Evolutionary conservation across 2,329 filamentous ascomycete genomes (phyloP).

Genomic region (Tolypocladium cylindrosporum): DNA sequence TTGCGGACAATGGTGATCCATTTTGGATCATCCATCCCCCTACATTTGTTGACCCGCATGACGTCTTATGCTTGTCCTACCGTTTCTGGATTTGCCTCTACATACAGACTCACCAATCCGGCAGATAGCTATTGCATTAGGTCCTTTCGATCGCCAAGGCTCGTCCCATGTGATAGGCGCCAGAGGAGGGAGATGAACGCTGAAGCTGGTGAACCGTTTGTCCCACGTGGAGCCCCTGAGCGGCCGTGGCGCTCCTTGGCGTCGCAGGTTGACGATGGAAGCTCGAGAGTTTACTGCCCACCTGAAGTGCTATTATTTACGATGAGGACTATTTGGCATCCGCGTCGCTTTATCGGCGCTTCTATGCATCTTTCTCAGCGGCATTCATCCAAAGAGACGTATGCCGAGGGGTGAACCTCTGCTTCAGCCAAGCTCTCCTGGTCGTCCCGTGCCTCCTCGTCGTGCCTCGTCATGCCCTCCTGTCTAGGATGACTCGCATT

Average conservation of each 20-base stretch:
- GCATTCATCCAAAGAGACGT: neutral
- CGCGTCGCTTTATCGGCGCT: neutral
- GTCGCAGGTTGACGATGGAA: neutral
- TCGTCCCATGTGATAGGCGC: neutral
- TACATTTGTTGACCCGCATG: neutral
- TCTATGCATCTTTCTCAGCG: neutral
- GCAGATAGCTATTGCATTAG: neutral
- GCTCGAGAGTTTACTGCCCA: neutral
- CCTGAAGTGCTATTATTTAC: neutral
- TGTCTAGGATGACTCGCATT: neutral
- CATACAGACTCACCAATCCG: neutral
- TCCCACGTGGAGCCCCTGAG: neutral
- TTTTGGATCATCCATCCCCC: neutral
- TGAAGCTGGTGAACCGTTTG: neutral
- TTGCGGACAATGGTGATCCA: neutral
- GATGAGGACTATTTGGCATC: neutral
- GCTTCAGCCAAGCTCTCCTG: neutral
- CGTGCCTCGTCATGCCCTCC: neutral
- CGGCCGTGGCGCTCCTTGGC: neutral
- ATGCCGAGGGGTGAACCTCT: no score
- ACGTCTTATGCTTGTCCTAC: neutral
- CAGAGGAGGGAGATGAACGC: neutral
- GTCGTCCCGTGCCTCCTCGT: neutral
- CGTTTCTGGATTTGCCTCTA: neutral
- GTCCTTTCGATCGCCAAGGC: neutral